Percentiles rank a stretch among this genome's conserved stretches.
Evolutionary conservation across 148 eudicot genomes (phyloP).

Genomic region (Beta vulgaris): DNA sequence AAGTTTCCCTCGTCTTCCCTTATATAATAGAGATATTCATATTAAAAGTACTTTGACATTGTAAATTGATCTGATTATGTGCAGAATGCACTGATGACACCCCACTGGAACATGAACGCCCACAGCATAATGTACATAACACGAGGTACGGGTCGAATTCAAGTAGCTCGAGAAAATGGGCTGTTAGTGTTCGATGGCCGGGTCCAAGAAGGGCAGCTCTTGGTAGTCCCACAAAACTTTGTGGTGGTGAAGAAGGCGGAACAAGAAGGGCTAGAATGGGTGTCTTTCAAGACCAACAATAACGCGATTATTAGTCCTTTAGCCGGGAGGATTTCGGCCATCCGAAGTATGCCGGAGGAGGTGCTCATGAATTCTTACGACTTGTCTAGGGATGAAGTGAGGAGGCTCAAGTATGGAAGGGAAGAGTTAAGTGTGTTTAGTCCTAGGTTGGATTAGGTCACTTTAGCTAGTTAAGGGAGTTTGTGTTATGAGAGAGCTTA

Average conservation of each 20-base stretch:
- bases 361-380: constrained; percentile 41
- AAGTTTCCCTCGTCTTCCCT: too few species aligned
- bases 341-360: constrained; percentile 47
- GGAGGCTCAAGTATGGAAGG: constrained; percentile 45
- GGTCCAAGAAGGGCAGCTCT: constrained; percentile 48
- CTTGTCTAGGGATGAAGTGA: constrained; percentile 41
- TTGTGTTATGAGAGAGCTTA: not conserved
- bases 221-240: constrained; percentile 57
- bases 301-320: constrained; percentile 40
- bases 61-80: not conserved
- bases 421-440: constrained; percentile 38
- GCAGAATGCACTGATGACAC: constrained; percentile 54
- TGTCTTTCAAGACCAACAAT: constrained; percentile 52
- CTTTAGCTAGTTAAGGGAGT: not conserved
- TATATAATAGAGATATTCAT: too few species aligned
- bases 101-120: constrained; percentile 56
- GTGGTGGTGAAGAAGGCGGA: constrained; percentile 50
- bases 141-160: constrained; percentile 45
- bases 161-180: constrained; percentile 36
- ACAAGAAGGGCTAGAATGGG: constrained; percentile 48
- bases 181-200: constrained; percentile 36
- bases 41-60: not conserved
- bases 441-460: constrained; percentile 3
- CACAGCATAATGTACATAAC: constrained; percentile 46
- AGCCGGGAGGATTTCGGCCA: constrained; percentile 42